Conservation (phyloP, 345 rosid genomes). For the Adansonia digitata region DNA sequence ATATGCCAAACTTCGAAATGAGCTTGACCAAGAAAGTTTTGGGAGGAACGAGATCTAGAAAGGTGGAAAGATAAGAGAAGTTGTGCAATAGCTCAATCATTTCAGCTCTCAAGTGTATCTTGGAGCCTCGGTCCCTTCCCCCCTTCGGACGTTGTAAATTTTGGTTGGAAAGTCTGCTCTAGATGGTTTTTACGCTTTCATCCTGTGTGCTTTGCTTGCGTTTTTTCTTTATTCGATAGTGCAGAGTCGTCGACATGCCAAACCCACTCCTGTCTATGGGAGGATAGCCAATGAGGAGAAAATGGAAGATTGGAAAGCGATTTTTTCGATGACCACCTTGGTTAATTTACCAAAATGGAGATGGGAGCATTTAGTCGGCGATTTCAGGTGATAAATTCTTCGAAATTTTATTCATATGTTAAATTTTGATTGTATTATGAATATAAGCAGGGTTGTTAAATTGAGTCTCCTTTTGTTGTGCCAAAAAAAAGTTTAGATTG, state of each 20-base stretch:
- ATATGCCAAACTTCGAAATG: conserved; percentile 25
- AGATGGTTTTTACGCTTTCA: conserved; percentile 34
- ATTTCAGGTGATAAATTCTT: conserved; percentile 49
- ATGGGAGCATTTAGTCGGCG: conserved; percentile 29
- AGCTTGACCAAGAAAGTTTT: conserved; percentile 25
- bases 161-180: conserved; percentile 24
- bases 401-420: conserved; percentile 33
- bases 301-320: conserved; percentile 8
- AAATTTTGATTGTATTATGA: conserved; percentile 30
- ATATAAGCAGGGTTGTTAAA: conserved; percentile 23
- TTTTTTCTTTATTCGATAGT: conserved; percentile 27
- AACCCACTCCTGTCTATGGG: conserved; percentile 22
- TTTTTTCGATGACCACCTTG: conserved; percentile 3
- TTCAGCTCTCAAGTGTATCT: conserved; percentile 25
- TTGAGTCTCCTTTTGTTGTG: conserved; percentile 33
- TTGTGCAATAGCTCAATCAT: conserved; percentile 31
- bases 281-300: conserved; percentile 25
- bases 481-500: conserved; percentile 34
- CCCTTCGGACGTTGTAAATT: conserved; percentile 32
- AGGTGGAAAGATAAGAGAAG: conserved; percentile 12
- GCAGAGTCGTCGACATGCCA: conserved; percentile 26
- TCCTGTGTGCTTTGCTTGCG: conserved; percentile 47
- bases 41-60: conserved; percentile 32
- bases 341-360: conserved; percentile 17
- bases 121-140: neutral